These are phyloP conservation scores for Magnolia kwangsiensis DNA, from an alignment of 164 flowering plant species.

Conservation along the genomic window DNA sequence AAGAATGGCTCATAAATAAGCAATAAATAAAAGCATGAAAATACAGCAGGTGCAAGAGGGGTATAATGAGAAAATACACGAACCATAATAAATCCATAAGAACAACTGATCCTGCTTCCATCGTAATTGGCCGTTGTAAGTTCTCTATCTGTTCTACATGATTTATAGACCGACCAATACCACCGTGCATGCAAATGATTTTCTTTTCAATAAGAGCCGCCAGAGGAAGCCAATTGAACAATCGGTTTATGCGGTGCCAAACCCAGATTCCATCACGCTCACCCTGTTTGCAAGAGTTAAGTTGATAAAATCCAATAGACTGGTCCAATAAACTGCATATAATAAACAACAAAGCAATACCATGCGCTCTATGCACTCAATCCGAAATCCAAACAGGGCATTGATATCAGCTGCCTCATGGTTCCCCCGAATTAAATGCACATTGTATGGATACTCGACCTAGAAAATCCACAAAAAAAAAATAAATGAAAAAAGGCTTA, in stretches of 20 bases:
- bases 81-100: constrained; percentile 98
- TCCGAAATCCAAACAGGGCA: constrained; percentile 98
- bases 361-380: constrained; percentile 99
- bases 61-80: constrained; percentile 19
- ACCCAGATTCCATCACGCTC: constrained; percentile 99
- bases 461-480: constrained; percentile 20
- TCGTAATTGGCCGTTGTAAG: constrained; percentile 94
- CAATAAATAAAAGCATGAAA: background rate
- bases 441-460: constrained; percentile 89
- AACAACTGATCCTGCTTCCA: constrained; percentile 99
- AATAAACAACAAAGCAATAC: constrained; percentile 32
- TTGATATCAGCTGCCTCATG: constrained; percentile 99
- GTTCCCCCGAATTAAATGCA: constrained; percentile 98
- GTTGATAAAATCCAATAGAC: constrained; percentile 5
- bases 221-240: constrained; percentile 98
- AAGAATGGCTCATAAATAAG: constrained; percentile 7
- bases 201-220: constrained; percentile 98
- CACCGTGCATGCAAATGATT: constrained; percentile 99
- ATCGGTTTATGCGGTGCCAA: constrained; percentile 93
- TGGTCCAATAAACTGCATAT: background rate
- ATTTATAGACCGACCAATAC: constrained; percentile 98
- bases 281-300: constrained; percentile 52
- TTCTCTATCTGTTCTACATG: constrained; percentile 94
- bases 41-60: background rate
- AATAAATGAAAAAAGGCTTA: constrained; percentile 1